These are phyloP conservation scores for Leccinellum albellum DNA, from an alignment of 768 basidiomycete genomes.

Conservation along the genomic window DNA sequence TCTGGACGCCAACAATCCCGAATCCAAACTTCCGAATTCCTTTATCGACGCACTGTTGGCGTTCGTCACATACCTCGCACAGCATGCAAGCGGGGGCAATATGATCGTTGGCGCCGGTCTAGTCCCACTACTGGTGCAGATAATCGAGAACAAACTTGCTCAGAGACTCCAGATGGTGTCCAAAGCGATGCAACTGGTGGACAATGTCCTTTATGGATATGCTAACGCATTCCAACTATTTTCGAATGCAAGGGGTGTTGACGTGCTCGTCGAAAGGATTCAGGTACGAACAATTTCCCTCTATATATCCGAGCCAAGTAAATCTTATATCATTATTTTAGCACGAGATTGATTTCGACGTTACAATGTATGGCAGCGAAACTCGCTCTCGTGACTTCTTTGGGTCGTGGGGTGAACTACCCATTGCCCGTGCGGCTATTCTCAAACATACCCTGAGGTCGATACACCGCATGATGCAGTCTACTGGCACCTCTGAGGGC, in stretches of 20 bases:
- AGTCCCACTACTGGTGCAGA: slow-evolving; percentile 82
- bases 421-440: slow-evolving; percentile 72
- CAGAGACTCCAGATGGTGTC: slow-evolving; percentile 73
- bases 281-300: slow-evolving; percentile 50
- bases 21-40: slow-evolving; percentile 64
- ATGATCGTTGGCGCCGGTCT: slow-evolving; percentile 95
- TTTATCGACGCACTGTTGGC: slow-evolving; percentile 82
- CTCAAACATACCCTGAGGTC: slow-evolving; percentile 89
- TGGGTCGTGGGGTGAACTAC: slow-evolving; percentile 56
- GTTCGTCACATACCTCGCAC: slow-evolving; percentile 84
- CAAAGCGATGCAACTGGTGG: slow-evolving; percentile 88
- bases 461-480: slow-evolving; percentile 96
- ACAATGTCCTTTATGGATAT: slow-evolving; percentile 88
- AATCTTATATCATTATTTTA: slow-evolving; percentile 27
- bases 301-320: neutral
- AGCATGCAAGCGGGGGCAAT: slow-evolving; percentile 79
- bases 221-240: slow-evolving; percentile 85
- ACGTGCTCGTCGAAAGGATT: slow-evolving; percentile 80
- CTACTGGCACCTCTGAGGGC: slow-evolving; percentile 89
- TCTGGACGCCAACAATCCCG: slow-evolving; percentile 60
- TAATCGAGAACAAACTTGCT: slow-evolving; percentile 74
- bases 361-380: slow-evolving; percentile 51
- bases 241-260: slow-evolving; percentile 79
- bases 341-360: slow-evolving; percentile 66
- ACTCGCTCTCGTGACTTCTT: slow-evolving; percentile 43